Evolutionary conservation across 768 basidiomycete genomes (phyloP).

Genomic region (Russula earlei): DNA sequence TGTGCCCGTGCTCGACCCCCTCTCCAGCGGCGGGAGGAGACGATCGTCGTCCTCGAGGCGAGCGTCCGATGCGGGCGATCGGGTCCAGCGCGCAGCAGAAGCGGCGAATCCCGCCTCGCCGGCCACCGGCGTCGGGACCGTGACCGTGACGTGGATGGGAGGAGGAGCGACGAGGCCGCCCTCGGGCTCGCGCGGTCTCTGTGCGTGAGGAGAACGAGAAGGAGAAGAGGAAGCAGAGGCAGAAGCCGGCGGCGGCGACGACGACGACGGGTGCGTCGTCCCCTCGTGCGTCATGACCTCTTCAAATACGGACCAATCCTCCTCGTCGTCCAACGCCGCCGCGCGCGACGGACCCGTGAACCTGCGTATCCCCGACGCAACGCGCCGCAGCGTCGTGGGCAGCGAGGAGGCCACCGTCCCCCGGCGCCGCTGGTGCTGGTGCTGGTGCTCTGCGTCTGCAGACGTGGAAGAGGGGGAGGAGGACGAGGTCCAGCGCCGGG

Average conservation of each 20-base stretch:
- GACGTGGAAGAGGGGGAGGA: too few relatives aligned
- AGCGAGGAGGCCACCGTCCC: background rate
- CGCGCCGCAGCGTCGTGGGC: slow-evolving; percentile 2
- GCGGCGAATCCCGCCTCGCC: background rate
- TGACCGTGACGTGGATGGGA: background rate
- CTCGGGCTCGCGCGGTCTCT: too few relatives aligned
- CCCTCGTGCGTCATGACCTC: slow-evolving; percentile 14
- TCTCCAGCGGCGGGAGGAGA: background rate
- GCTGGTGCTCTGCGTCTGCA: background rate
- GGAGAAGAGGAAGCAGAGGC: too few relatives aligned
- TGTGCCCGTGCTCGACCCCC: background rate
- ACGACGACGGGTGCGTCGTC: background rate
- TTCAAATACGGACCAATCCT: slow-evolving; percentile 18
- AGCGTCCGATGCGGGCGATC: slow-evolving; percentile 6
- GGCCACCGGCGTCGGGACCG: background rate
- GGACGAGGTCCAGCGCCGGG: too few relatives aligned
- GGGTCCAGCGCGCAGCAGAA: background rate
- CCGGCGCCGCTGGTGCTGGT: background rate
- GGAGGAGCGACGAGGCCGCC: background rate
- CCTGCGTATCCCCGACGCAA: background rate
- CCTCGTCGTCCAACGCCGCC: background rate
- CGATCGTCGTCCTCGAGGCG: background rate
- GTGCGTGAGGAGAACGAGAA: too few relatives aligned
- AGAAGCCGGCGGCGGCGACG: too few relatives aligned
- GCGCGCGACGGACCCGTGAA: background rate